phyloP scores from a whole-genome alignment of 2,329 filamentous ascomycete genomes.

The Calonectria crousiana region DNA sequence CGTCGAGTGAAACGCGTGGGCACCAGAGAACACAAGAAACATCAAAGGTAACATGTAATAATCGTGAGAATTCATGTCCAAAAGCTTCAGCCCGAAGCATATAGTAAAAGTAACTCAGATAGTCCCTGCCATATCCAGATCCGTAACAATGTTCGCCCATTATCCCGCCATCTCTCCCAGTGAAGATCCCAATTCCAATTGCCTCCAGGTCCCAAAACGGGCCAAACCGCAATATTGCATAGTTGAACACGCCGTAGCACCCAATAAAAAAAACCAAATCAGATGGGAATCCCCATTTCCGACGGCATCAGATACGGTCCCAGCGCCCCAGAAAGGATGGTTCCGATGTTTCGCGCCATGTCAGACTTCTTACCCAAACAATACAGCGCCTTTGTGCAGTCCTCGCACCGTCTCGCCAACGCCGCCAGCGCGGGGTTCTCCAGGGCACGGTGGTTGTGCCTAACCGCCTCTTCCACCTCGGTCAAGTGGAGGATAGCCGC shows the following conservation, averaged over 20 bases:
- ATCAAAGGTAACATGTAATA: neutral
- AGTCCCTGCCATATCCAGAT: neutral
- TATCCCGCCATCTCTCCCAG: neutral
- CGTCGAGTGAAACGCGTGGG: neutral
- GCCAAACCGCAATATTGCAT: neutral
- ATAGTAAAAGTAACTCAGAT: constrained; percentile 7
- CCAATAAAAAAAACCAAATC: constrained; percentile 27
- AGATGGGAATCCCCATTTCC: constrained; percentile 28
- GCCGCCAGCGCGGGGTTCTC: constrained; percentile 38
- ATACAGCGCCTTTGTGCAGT: constrained; percentile 66
- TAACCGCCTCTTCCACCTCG: constrained; percentile 44
- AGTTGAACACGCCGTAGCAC: constrained; percentile 13
- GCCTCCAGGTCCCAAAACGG: constrained; percentile 4
- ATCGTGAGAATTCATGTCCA: constrained; percentile 11
- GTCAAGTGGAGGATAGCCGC: constrained; percentile 56
- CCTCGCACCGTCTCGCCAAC: constrained; percentile 55
- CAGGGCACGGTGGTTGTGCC: constrained; percentile 40
- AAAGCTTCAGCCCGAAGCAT: constrained; percentile 15
- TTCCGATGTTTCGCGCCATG: constrained; percentile 50
- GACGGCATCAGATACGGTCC: constrained; percentile 42
- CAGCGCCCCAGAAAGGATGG: constrained; percentile 41
- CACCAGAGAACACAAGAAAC: neutral
- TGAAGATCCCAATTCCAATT: constrained; percentile 12
- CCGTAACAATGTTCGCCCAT: constrained; percentile 14
- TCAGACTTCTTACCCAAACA: constrained; percentile 68